These are phyloP conservation scores for Nemania abortiva DNA, from an alignment of 2,329 filamentous ascomycete species.

Conservation along the genomic window DNA sequence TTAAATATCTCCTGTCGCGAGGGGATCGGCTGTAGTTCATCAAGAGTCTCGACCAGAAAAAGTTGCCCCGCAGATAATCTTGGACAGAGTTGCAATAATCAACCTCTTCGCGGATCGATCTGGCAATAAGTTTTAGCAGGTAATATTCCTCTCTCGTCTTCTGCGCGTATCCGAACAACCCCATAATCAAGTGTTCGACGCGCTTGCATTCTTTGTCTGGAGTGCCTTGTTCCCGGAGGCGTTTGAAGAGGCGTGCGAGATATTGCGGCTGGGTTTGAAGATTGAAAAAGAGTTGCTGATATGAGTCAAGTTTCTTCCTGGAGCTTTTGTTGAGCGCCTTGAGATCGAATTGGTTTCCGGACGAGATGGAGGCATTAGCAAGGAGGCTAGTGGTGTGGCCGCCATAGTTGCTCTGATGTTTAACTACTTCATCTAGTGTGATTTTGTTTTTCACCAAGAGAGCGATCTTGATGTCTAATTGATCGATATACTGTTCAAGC, in stretches of 20 bases:
- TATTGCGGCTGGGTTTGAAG: slow-evolving; percentile 97
- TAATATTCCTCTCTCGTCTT: slow-evolving; percentile 98
- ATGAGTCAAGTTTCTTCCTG: slow-evolving; percentile 92
- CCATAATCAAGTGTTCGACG: slow-evolving; percentile 94
- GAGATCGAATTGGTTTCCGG: slow-evolving; percentile 92
- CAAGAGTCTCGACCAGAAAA: slow-evolving; percentile 92
- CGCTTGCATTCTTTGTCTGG: slow-evolving; percentile 93
- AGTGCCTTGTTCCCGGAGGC: slow-evolving; percentile 83
- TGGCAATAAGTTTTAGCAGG: slow-evolving; percentile 85
- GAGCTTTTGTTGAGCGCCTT: slow-evolving; percentile 98
- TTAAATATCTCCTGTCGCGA: slow-evolving; percentile 90
- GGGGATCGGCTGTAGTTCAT: slow-evolving; percentile 90
- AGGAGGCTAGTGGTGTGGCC: slow-evolving; percentile 87
- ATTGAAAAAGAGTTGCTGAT: slow-evolving; percentile 97
- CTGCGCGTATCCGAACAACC: slow-evolving; percentile 95
- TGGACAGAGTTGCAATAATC: slow-evolving; percentile 78
- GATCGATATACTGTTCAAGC: slow-evolving; percentile 97
- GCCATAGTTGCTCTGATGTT: slow-evolving; percentile 95
- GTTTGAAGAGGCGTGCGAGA: slow-evolving; percentile 86
- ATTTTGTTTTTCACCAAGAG: slow-evolving; percentile 99
- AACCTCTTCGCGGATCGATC: slow-evolving; percentile 87
- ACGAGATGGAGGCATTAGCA: slow-evolving; percentile 88
- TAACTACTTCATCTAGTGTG: slow-evolving; percentile 95
- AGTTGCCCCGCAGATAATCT: slow-evolving; percentile 89
- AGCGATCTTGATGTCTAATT: slow-evolving; percentile 98